Evolutionary conservation across 306 rosid species (phyloP).

Genomic region (Rosa persica): DNA sequence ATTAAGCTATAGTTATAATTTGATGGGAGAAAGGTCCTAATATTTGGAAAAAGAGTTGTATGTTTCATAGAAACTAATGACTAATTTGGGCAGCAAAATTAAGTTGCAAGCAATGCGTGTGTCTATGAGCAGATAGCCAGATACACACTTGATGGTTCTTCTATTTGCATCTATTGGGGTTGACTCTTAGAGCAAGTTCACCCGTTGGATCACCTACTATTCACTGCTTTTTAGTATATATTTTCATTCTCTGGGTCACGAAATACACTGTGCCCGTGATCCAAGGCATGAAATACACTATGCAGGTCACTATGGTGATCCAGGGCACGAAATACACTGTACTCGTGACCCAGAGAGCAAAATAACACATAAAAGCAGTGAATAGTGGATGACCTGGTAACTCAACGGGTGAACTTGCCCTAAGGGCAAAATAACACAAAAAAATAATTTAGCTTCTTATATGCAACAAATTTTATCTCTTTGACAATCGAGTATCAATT

Average conservation of each 20-base stretch:
- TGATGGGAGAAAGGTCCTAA: not conserved
- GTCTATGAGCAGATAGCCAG: constrained; percentile 16
- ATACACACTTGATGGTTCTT: constrained; percentile 20
- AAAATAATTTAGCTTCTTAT: constrained; percentile 7
- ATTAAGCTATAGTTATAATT: not conserved
- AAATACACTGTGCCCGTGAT: too few species aligned
- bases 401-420: too few species aligned
- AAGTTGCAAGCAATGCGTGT: not conserved
- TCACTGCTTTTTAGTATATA: too few species aligned
- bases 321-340: too few species aligned
- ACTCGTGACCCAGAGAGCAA: too few species aligned
- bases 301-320: too few species aligned
- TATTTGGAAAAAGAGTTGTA: not conserved
- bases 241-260: too few species aligned
- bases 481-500: not conserved
- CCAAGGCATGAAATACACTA: too few species aligned
- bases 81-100: constrained; percentile 5
- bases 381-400: too few species aligned
- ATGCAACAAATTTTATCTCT: constrained; percentile 22
- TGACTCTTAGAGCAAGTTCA: not conserved
- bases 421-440: too few species aligned
- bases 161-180: constrained; percentile 14
- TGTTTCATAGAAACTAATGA: not conserved
- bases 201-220: too few species aligned
- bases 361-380: too few species aligned